Percentiles rank a stretch among this genome's conserved stretches.
Evolutionary conservation across 2,329 filamentous ascomycete genomes (phyloP).

Genomic region (Aureobasidium sp.): DNA sequence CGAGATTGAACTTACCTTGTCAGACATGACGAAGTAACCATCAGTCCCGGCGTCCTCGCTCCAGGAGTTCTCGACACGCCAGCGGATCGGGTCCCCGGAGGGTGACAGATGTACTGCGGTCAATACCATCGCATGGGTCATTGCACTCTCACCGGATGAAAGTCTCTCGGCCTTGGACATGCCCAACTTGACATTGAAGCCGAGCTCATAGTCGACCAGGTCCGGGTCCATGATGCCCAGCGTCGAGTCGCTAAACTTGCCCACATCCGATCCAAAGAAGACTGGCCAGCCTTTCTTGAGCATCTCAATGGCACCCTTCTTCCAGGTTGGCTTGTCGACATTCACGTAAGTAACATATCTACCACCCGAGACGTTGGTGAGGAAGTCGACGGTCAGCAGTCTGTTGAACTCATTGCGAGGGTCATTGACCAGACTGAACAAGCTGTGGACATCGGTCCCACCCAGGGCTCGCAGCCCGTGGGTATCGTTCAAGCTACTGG

Average conservation of each 20-base stretch:
- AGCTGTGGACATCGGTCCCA: slow-evolving; percentile 54
- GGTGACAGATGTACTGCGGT: slow-evolving; percentile 75
- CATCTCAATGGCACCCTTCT: slow-evolving; percentile 68
- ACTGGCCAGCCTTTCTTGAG: slow-evolving; percentile 70
- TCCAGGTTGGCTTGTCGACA: slow-evolving; percentile 66
- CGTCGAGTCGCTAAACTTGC: slow-evolving; percentile 64
- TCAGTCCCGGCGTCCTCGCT: slow-evolving; percentile 60
- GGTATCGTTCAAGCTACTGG: slow-evolving; percentile 58
- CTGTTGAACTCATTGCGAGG: slow-evolving; percentile 68
- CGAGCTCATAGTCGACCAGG: slow-evolving; percentile 72
- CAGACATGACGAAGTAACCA: slow-evolving; percentile 86
- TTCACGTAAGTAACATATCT: slow-evolving; percentile 75
- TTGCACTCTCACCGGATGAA: slow-evolving; percentile 65
- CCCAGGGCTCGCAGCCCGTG: slow-evolving; percentile 52
- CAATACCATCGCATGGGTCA: slow-evolving; percentile 92
- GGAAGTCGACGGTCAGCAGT: slow-evolving; percentile 66
- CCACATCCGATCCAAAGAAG: slow-evolving; percentile 86
- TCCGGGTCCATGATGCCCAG: slow-evolving; percentile 74
- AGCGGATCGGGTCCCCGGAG: slow-evolving; percentile 60
- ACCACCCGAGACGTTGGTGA: slow-evolving; percentile 76
- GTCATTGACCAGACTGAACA: slow-evolving; percentile 81
- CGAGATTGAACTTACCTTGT: slow-evolving; percentile 37
- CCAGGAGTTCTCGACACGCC: slow-evolving; percentile 88
- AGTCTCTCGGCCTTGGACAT: slow-evolving; percentile 72
- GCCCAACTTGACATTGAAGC: slow-evolving; percentile 68